phyloP scores from a whole-genome alignment of 2,329 filamentous ascomycete species.

The Metarhizium humberi region DNA sequence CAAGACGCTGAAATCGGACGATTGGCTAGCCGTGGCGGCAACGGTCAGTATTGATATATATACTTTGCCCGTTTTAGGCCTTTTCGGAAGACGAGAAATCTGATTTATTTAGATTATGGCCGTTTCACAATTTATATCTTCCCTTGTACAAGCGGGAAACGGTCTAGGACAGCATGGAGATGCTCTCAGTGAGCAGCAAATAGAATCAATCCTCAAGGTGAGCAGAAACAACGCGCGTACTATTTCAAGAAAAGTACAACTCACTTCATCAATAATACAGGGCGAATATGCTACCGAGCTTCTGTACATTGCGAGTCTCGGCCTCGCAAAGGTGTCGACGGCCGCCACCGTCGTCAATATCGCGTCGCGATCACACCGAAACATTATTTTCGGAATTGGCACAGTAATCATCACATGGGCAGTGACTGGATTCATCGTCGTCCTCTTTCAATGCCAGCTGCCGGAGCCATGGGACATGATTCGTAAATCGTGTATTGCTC shows the following conservation, averaged over 20 bases:
- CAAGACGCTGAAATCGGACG: constrained; percentile 17
- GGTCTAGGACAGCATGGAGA: neutral
- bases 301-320: constrained; percentile 15
- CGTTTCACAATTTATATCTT: constrained; percentile 8
- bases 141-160: neutral
- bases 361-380: constrained; percentile 13
- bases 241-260: constrained; percentile 6
- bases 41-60: constrained; percentile 11
- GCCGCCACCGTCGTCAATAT: constrained; percentile 17
- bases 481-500: constrained; percentile 9
- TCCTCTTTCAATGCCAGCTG: constrained; percentile 17
- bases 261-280: neutral
- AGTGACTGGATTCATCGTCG: constrained; percentile 13
- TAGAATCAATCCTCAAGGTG: constrained; percentile 15
- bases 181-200: neutral
- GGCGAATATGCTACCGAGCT: constrained; percentile 17
- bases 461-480: constrained; percentile 19
- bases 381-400: constrained; percentile 11
- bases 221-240: neutral
- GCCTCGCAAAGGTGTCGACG: constrained; percentile 17
- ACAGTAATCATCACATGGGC: constrained; percentile 15
- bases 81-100: neutral
- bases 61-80: neutral
- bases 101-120: constrained; percentile 10
- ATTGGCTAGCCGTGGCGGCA: constrained; percentile 15